Evolutionary conservation across 2,329 filamentous ascomycete genomes (phyloP), one percentile per base, ranked within the genome.

Genomic region (Sporothrix sp.): DNA sequence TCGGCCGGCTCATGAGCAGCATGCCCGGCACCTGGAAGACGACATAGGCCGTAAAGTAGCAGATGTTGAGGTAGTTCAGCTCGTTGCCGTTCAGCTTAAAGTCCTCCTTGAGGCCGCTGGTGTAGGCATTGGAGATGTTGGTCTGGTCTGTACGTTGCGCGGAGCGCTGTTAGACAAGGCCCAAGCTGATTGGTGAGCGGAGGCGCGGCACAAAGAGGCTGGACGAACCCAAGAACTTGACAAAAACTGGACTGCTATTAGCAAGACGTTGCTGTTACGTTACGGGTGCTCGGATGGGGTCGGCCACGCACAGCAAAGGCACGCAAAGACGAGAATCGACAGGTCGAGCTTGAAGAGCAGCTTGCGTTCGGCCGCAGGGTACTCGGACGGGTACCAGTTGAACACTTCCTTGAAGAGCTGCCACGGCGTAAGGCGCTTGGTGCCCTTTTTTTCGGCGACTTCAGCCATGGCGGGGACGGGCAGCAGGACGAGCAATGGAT

Each of bases 21-120:
- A 65, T 46, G 1, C 62, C 62, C 0, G 62, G 63, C 3, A 65
- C 54, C 51, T 66, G 64, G 30, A 65, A 65, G n/a, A 67, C 49
- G 7, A 66, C 63, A 51, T 67, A 66, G 11, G 64, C 62, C 8
- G 62, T 62, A n/a, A 63, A 68, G 59, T 68, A 71, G 51, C 64
- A 66, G 4, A 68, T 61, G 36, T 69, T 69, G 46, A 71, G 65
- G 30, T 67, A 64, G 52, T 68, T 67, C 6, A 68, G 61, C 47
- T 70, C 60, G 50, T 69, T 69, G 9, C 66, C 66, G 25, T 66
- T 60, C 36, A 69, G 58, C 4, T 46, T 54, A 18, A 70, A 61
- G 27, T 68, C 65, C 37, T 70, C 67, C 51, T 68, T 64, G 46
- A 69, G 63, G 1, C 67, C 67, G 23, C 60, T 64, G 16, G 66